phyloP scores from a whole-genome alignment of 2,329 filamentous ascomycete species.

The Sodiomyces alkalinus region DNA sequence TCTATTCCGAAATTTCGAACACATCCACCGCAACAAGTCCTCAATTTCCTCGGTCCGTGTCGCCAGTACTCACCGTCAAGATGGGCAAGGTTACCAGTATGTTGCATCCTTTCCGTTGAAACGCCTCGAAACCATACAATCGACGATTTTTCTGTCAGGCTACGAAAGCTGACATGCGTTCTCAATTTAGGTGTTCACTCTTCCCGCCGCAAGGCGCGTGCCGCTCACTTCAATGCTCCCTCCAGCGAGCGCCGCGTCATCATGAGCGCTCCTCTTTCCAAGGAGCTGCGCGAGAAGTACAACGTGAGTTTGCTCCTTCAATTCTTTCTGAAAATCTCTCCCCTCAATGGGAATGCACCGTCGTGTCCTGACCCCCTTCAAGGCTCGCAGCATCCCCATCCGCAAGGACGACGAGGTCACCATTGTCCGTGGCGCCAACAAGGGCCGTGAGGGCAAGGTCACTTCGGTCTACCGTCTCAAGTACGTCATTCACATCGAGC shows the following conservation, averaged over 20 bases:
- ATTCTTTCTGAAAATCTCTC: not conserved
- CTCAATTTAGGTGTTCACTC: slow-evolving; percentile 54
- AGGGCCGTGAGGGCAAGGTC: slow-evolving; percentile 98
- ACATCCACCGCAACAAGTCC: no score
- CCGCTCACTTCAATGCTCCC: slow-evolving; percentile 92
- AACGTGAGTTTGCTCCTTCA: slow-evolving; percentile 52
- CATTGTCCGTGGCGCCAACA: slow-evolving; percentile 85
- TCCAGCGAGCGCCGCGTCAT: slow-evolving; percentile 89
- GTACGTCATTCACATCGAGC: slow-evolving; percentile 94
- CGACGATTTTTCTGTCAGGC: no score
- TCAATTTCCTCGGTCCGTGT: slow-evolving; percentile 5
- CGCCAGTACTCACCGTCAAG: slow-evolving; percentile 22
- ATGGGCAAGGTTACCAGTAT: slow-evolving; percentile 60
- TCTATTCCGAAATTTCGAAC: no score
- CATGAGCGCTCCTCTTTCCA: slow-evolving; percentile 91
- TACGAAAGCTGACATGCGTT: no score
- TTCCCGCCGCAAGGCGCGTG: slow-evolving; percentile 96
- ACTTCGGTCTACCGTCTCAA: slow-evolving; percentile 96
- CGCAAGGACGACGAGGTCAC: slow-evolving; percentile 95
- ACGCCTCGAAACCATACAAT: no score
- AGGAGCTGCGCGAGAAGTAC: slow-evolving; percentile 98
- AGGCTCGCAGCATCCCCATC: slow-evolving; percentile 93
- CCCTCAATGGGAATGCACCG: slow-evolving; percentile 1
- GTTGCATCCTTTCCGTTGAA: no score
- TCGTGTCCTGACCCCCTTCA: no score